A percentile compares a stretch with the other conserved stretches of the same genome.
Evolutionary conservation across 768 basidiomycete species (phyloP).

Genomic region (Tephrocybe sp.): DNA sequence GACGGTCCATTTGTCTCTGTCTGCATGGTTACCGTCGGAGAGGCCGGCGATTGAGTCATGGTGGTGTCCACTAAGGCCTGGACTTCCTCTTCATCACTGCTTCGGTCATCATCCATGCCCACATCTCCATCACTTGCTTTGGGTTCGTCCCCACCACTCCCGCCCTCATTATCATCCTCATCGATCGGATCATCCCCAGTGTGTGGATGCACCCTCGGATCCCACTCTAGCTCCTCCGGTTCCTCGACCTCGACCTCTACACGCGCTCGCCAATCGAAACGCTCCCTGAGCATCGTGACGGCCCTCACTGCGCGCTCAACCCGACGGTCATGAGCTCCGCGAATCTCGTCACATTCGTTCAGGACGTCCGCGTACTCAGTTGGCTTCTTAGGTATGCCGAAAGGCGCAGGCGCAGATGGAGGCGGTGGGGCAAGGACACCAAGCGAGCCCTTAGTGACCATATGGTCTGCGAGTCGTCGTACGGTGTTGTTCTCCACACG

Average conservation of each 20-base stretch:
- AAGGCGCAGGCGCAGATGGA: slow-evolving; percentile 15
- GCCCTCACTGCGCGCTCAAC: slow-evolving; percentile 80
- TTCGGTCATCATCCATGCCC: slow-evolving; percentile 20
- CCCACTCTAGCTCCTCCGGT: slow-evolving; percentile 76
- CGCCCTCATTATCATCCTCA: slow-evolving; percentile 22
- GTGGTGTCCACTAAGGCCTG: slow-evolving; percentile 31
- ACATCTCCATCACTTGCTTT: slow-evolving; percentile 27
- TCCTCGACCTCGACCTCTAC: slow-evolving; percentile 79
- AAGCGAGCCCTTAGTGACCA: slow-evolving; percentile 57
- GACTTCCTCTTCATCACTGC: slow-evolving; percentile 25
- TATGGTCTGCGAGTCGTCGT: slow-evolving; percentile 64
- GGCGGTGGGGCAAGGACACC: slow-evolving; percentile 43
- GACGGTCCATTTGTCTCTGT: neutral
- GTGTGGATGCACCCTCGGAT: slow-evolving; percentile 40
- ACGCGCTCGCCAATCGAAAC: slow-evolving; percentile 82
- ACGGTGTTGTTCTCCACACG: slow-evolving; percentile 72
- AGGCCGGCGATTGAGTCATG: slow-evolving; percentile 22
- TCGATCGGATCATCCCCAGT: slow-evolving; percentile 7
- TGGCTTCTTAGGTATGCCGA: slow-evolving; percentile 32
- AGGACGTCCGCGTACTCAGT: slow-evolving; percentile 63
- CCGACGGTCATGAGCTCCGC: slow-evolving; percentile 69
- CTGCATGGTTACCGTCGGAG: slow-evolving; percentile 3
- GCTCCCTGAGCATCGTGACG: slow-evolving; percentile 74
- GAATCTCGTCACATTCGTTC: slow-evolving; percentile 64
- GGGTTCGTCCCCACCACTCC: slow-evolving; percentile 25